Conservation (phyloP, 192 early-diverging fungal species). For the Pilaira anomala region DNA sequence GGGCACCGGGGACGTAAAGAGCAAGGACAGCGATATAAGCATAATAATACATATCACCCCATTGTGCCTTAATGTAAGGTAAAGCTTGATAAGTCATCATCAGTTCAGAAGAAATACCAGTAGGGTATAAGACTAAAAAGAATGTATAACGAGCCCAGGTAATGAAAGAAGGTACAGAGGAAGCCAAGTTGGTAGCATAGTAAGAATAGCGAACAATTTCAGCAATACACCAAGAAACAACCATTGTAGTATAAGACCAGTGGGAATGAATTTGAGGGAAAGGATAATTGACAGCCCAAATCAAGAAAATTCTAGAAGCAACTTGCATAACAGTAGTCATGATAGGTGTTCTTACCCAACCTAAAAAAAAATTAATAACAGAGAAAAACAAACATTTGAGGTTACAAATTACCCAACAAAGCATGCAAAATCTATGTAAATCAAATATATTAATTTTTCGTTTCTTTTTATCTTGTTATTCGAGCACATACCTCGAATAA, state of each 20-base stretch:
- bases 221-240: slow-evolving; percentile 87
- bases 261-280: slow-evolving; percentile 69
- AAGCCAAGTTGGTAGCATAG: slow-evolving; percentile 74
- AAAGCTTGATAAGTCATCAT: slow-evolving; percentile 70
- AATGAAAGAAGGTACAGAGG: slow-evolving; percentile 52
- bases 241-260: slow-evolving; percentile 76
- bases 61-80: slow-evolving; percentile 52
- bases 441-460: not conserved
- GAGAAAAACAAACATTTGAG: not conserved
- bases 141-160: slow-evolving; percentile 87
- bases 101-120: slow-evolving; percentile 83
- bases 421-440: slow-evolving; percentile 40
- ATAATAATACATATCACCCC: slow-evolving; percentile 55
- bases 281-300: slow-evolving; percentile 72
- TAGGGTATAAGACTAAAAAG: slow-evolving; percentile 91
- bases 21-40: slow-evolving; percentile 54
- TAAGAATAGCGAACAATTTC: slow-evolving; percentile 91
- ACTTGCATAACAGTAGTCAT: slow-evolving; percentile 85
- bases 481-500: slow-evolving; percentile 69
- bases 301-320: slow-evolving; percentile 77
- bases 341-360: slow-evolving; percentile 79
- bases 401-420: slow-evolving; percentile 20
- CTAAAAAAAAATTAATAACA: slow-evolving; percentile 35
- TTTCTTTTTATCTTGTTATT: not conserved
- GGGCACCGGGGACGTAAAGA: slow-evolving; percentile 77